Base-by-base conservation (phyloP, 2,329 filamentous ascomycete species). In the Trichoderma lentiforme region DNA sequence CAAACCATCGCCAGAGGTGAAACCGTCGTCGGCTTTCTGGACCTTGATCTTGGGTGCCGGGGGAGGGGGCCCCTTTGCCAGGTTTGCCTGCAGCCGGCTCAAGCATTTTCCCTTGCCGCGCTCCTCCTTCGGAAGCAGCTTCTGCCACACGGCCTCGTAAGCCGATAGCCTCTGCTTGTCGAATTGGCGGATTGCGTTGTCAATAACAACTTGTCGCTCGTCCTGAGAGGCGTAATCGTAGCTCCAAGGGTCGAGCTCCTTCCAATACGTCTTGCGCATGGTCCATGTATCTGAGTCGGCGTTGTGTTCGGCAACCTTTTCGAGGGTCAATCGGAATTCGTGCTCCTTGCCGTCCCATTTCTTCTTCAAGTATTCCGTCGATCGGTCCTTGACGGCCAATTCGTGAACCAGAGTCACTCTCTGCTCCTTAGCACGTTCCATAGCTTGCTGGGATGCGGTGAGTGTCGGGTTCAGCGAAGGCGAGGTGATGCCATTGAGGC, bases 181-280 rank as follows among this genome's bases (percentile, higher is more conserved):
- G 74, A 87, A 91, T 69, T 86, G 82, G 73, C 83, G 85, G 71
- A 90, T 84, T 15, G 89, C 89, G 75, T 90, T 86, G 80, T 92
- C 84, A 77, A 91, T 86, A 73, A 88, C 86, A 76, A 85, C 81
- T 78, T 93, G 84, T 34, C 89, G 86, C 73, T 89, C 85, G 36
- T 86, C 84, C 21, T 84, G 80, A 47, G 79, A 83, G 58, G 83
- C 82, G 76, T 91, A 91, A 32, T 86, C 81, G 78, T 90, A 90
- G 71, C 84, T 86, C 85, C 87, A 91, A 26, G 90, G 87, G 74
- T 91, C 89, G 15, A 91, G 83, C 74, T 91, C 89, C 79, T 86
- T 90, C 85, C 86, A 91, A 73, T 85, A 88, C 28, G 83, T 81
- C 80, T 87, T 89, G 73, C 86, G 85, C 75, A 91, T 80, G 39